phyloP scores from a whole-genome alignment of 768 basidiomycete genomes.

The Lactifluus subvellereus region DNA sequence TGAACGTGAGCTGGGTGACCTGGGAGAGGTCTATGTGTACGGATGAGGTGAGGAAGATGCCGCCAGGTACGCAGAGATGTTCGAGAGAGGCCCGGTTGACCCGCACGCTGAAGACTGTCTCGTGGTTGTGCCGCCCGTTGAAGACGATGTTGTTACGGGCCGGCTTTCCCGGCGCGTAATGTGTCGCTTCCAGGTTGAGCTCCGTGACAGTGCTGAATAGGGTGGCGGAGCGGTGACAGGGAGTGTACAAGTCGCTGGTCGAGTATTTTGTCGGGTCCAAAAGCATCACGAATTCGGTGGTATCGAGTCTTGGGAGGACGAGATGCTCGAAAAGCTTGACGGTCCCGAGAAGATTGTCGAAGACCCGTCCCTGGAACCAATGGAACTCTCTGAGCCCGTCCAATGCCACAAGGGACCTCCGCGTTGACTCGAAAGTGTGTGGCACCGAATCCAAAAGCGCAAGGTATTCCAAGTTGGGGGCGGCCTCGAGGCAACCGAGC shows the following conservation, averaged over 20 bases:
- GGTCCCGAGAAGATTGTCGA: slow-evolving; percentile 12
- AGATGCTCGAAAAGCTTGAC: slow-evolving; percentile 20
- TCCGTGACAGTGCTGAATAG: slow-evolving; percentile 6
- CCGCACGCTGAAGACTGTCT: slow-evolving; percentile 12
- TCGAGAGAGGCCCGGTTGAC: not conserved
- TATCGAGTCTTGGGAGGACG: not conserved
- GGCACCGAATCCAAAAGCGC: slow-evolving; percentile 7
- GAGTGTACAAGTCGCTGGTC: not conserved
- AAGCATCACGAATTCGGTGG: slow-evolving; percentile 5
- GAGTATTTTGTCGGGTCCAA: slow-evolving; percentile 5
- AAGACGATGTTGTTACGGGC: slow-evolving; percentile 16
- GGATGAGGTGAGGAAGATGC: slow-evolving; percentile 12
- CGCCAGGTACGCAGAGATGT: not conserved
- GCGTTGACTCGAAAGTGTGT: not conserved
- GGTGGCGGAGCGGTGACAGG: not conserved
- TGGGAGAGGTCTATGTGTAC: not conserved
- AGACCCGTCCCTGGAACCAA: slow-evolving; percentile 13
- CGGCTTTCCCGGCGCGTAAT: slow-evolving; percentile 2
- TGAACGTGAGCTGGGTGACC: slow-evolving; percentile 15
- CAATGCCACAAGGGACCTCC: not conserved
- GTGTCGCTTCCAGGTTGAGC: slow-evolving; percentile 7
- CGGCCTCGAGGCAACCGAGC: slow-evolving; percentile 5
- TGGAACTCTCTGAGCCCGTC: slow-evolving; percentile 1
- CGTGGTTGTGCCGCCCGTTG: slow-evolving; percentile 3
- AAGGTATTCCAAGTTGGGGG: slow-evolving; percentile 17